Conservation (phyloP, 1,139 yeast genomes). For the Spencermartinsiella ligniputridi region DNA sequence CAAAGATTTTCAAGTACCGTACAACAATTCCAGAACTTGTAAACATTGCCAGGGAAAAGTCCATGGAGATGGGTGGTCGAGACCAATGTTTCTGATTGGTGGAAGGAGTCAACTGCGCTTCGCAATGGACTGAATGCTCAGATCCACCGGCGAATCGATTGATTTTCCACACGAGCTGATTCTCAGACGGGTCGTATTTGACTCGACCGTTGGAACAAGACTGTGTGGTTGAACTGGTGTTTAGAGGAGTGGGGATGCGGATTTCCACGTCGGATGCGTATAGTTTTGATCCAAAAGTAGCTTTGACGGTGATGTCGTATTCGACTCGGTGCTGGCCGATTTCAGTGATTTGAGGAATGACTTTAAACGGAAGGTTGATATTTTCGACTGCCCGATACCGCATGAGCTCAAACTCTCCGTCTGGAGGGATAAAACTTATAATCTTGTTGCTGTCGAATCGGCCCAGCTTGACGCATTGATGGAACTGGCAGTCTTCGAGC, state of each 20-base stretch:
- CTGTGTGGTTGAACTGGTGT: conserved; percentile 44
- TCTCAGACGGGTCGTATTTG: conserved; percentile 63
- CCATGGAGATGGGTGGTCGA: conserved; percentile 72
- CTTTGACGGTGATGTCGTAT: conserved; percentile 57
- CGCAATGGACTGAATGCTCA: conserved; percentile 54
- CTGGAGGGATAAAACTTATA: conserved; percentile 81
- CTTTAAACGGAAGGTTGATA: conserved; percentile 65
- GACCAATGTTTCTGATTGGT: conserved; percentile 47
- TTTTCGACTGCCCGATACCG: conserved; percentile 59
- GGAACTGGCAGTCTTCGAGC: conserved; percentile 79
- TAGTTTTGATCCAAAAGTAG: conserved; percentile 57
- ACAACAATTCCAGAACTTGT: conserved; percentile 76
- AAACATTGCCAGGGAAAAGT: conserved; percentile 69
- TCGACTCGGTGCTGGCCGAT: conserved; percentile 47
- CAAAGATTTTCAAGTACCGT: conserved; percentile 65
- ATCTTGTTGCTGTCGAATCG: conserved; percentile 63
- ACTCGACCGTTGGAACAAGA: conserved; percentile 59
- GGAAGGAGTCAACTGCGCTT: conserved; percentile 41
- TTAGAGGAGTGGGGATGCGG: conserved; percentile 67
- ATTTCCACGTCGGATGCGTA: conserved; percentile 63
- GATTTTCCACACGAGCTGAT: conserved; percentile 64
- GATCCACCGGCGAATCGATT: conserved; percentile 63
- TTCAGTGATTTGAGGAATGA: conserved; percentile 57
- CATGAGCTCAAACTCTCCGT: conserved; percentile 89
- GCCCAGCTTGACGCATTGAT: conserved; percentile 75